Conservation (phyloP, 2,329 filamentous ascomycete species). For the Aspergillus sojae region DNA sequence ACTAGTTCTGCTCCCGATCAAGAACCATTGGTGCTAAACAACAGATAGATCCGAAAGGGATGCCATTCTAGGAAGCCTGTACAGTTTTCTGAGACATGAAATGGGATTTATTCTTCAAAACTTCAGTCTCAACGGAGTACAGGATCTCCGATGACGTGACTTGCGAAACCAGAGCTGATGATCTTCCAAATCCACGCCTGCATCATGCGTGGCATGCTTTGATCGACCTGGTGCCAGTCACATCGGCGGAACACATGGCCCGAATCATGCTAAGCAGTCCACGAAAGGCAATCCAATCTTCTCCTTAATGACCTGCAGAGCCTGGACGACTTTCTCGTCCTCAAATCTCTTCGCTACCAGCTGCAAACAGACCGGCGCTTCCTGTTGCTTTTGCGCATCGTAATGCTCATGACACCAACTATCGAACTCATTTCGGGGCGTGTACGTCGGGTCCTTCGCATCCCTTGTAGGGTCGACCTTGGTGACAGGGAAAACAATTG, state of each 20-base stretch:
- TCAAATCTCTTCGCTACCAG: constrained; percentile 56
- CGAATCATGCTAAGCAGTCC: constrained; percentile 2
- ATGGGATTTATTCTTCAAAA: background rate
- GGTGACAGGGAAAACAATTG: constrained; percentile 61
- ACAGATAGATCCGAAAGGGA: background rate
- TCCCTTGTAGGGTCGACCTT: constrained; percentile 46
- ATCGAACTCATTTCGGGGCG: background rate
- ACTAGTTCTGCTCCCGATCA: background rate
- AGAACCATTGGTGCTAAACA: no score
- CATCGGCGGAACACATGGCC: background rate
- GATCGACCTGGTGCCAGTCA: background rate
- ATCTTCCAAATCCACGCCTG: background rate
- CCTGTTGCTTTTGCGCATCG: constrained; percentile 47
- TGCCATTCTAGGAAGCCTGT: background rate
- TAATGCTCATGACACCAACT: constrained; percentile 30
- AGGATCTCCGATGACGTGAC: background rate
- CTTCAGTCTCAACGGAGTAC: background rate
- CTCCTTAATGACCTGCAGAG: constrained; percentile 35
- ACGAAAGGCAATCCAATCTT: constrained; percentile 11
- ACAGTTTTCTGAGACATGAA: background rate
- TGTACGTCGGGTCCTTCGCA: background rate
- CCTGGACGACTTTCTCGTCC: constrained; percentile 56
- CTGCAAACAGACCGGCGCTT: constrained; percentile 57
- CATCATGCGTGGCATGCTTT: background rate
- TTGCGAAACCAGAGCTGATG: background rate